Percentiles rank a stretch among this genome's conserved stretches.
phyloP scores from a whole-genome alignment of 1,139 yeast genomes.

The Candida tropicalis region DNA sequence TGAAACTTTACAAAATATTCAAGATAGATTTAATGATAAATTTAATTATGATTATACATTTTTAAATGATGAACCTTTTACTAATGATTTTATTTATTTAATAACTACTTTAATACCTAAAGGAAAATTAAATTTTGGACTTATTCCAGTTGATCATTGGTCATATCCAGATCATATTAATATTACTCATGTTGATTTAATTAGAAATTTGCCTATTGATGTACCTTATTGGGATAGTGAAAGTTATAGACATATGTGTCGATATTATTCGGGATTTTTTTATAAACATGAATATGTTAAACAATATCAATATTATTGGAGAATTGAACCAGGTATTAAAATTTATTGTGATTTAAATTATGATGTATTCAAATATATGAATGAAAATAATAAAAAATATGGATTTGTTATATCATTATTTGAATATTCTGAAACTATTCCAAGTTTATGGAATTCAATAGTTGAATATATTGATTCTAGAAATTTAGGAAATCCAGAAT shows the following conservation, averaged over 20 bases:
- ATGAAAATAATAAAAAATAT: constrained; percentile 23
- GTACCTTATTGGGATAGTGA: constrained; percentile 33
- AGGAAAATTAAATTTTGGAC: constrained; percentile 33
- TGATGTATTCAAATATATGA: constrained; percentile 33
- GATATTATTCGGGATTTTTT: constrained; percentile 38
- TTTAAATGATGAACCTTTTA: constrained; percentile 36
- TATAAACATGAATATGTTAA: constrained; percentile 31
- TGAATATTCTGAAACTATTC: constrained; percentile 38
- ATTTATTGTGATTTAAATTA: constrained; percentile 31
- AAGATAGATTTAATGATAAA: constrained; percentile 68
- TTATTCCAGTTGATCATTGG: constrained; percentile 34
- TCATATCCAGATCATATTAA: constrained; percentile 33
- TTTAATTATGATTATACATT: constrained; percentile 44
- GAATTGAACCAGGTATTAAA: constrained; percentile 37
- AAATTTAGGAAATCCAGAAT: constrained; percentile 19
- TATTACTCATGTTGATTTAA: constrained; percentile 21
- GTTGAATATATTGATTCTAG: constrained; percentile 16
- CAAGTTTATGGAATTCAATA: constrained; percentile 32
- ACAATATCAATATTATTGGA: constrained; percentile 38
- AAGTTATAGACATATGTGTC: constrained; percentile 41
- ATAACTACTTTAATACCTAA: constrained; percentile 24
- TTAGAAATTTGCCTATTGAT: constrained; percentile 14
- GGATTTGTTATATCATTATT: constrained; percentile 33
- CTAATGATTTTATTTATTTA: constrained; percentile 25
- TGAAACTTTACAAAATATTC: constrained; percentile 63